phyloP scores from a whole-genome alignment of 2,329 filamentous ascomycete species.

The Xylaria sp. region DNA sequence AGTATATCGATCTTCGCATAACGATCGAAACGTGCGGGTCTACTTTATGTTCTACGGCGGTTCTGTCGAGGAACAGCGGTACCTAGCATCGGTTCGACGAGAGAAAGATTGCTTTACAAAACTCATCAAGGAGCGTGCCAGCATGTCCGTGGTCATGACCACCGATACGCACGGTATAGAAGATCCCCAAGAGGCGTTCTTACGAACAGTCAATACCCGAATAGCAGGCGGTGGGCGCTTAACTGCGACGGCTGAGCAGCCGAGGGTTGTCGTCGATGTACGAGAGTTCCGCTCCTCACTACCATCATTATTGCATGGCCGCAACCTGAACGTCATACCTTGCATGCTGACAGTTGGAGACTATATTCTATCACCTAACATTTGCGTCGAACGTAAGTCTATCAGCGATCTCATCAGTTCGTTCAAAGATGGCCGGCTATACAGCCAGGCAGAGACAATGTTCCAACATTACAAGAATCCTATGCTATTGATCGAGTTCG shows the following conservation, averaged over 20 bases:
- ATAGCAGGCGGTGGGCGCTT: constrained; percentile 93
- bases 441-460: constrained; percentile 94
- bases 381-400: constrained; percentile 95
- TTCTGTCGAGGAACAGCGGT: constrained; percentile 95
- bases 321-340: constrained; percentile 87
- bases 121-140: constrained; percentile 91
- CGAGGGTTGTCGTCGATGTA: constrained; percentile 92
- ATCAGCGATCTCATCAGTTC: constrained; percentile 91
- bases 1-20: constrained; percentile 95
- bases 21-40: constrained; percentile 86
- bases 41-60: constrained; percentile 98
- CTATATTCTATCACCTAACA: constrained; percentile 90
- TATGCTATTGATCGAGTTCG: constrained; percentile 97
- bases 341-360: constrained; percentile 97
- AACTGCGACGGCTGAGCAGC: constrained; percentile 84
- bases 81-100: constrained; percentile 86
- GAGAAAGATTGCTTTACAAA: constrained; percentile 98
- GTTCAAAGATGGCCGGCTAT: constrained; percentile 90
- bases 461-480: constrained; percentile 89
- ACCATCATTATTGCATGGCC: constrained; percentile 89
- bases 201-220: constrained; percentile 94
- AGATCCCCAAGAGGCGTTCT: constrained; percentile 89
- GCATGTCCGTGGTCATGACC: constrained; percentile 90
- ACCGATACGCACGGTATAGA: constrained; percentile 74
- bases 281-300: constrained; percentile 95